A percentile compares a stretch with the other conserved stretches of the same genome.
These are phyloP conservation scores for Aspergillus hortae DNA, from an alignment of 2,329 filamentous ascomycete species.

Conservation along the genomic window DNA sequence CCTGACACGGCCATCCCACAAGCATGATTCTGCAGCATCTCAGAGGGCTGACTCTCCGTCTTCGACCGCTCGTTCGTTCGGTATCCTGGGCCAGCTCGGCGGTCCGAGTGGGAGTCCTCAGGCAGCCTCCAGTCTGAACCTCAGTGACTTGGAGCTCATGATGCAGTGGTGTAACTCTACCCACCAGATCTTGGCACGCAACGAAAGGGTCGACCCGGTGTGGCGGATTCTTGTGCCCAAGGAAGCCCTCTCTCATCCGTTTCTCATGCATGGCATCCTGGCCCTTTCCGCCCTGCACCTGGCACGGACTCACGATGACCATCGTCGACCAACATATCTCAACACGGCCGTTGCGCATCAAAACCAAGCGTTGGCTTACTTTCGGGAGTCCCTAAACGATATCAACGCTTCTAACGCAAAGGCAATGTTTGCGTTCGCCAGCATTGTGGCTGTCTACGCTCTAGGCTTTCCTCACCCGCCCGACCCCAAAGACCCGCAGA, in stretches of 20 bases:
- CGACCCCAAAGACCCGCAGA: constrained; percentile 23
- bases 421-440: constrained; percentile 38
- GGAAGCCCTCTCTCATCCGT: constrained; percentile 32
- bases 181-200: constrained; percentile 26
- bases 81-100: constrained; percentile 20
- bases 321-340: constrained; percentile 26
- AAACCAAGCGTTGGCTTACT: constrained; percentile 32
- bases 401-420: constrained; percentile 36
- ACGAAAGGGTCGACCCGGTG: constrained; percentile 28
- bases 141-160: constrained; percentile 45
- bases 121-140: constrained; percentile 33
- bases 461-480: constrained; percentile 33
- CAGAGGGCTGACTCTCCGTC: constrained; percentile 12
- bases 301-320: constrained; percentile 26
- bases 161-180: constrained; percentile 38
- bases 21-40: constrained; percentile 17
- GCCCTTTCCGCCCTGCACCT: constrained; percentile 34
- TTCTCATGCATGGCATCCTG: constrained; percentile 36
- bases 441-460: constrained; percentile 36
- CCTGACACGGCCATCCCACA: constrained; percentile 13
- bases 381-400: constrained; percentile 28
- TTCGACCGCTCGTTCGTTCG: constrained; percentile 19
- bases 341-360: constrained; percentile 35
- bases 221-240: constrained; percentile 31
- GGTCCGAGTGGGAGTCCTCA: constrained; percentile 4